These are phyloP conservation scores for Gracilariopsis chorda DNA, from an alignment of 23 red algal species.

Conservation along the genomic window DNA sequence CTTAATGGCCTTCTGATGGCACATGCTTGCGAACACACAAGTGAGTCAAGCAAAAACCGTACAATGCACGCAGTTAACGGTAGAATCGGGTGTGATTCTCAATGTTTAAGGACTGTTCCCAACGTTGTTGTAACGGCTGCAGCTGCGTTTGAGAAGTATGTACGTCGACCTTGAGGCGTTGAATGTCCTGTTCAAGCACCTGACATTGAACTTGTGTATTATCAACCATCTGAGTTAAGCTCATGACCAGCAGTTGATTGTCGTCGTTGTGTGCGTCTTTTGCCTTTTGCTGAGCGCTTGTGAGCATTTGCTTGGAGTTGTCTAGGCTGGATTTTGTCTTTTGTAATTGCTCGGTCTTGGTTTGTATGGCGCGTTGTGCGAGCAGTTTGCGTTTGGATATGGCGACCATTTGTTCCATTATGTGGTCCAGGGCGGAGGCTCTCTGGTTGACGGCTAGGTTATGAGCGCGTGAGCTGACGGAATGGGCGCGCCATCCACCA, in stretches of 20 bases:
- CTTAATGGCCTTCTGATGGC: too few species aligned
- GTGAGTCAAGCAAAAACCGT: too few species aligned
- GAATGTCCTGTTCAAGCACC: neutral
- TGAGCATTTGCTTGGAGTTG: neutral
- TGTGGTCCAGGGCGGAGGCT: neutral
- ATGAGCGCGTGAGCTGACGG: constrained; percentile 6
- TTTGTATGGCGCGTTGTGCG: neutral
- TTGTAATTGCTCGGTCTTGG: neutral
- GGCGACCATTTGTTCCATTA: constrained; percentile 10
- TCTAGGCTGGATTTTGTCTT: neutral
- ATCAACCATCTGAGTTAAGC: neutral
- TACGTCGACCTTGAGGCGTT: neutral
- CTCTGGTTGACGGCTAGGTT: neutral
- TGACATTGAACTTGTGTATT: neutral
- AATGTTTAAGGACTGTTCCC: constrained; percentile 33
- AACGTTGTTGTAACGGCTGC: neutral
- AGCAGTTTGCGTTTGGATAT: constrained; percentile 8
- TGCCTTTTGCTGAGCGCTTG: neutral
- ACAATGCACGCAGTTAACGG: too few species aligned
- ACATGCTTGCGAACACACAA: too few species aligned
- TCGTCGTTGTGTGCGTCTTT: neutral
- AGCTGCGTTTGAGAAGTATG: neutral
- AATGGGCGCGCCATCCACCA: neutral
- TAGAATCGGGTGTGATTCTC: constrained; percentile 46
- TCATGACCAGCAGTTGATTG: neutral